Percentiles rank a stretch among this genome's conserved stretches.
phyloP scores from a whole-genome alignment of 805 yeast genomes.

The Limtongozyma cylindracea region DNA sequence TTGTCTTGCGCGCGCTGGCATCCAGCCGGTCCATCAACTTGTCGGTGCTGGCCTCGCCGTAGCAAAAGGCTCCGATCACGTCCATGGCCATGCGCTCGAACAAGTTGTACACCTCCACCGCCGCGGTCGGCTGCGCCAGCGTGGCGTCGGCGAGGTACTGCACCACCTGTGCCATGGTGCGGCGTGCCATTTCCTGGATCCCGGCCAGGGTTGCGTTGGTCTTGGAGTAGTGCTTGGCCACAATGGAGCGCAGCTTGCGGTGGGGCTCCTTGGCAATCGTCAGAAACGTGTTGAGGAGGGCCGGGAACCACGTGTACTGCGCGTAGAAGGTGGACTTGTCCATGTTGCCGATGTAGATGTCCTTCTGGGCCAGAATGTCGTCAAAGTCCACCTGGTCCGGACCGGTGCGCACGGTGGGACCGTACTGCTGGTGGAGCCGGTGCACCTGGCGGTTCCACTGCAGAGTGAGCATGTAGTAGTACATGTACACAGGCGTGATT shows the following conservation, averaged over 20 bases:
- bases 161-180: constrained; percentile 8
- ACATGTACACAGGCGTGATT: constrained; percentile 10
- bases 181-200: constrained; percentile 9
- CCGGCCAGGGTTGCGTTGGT: constrained; percentile 6
- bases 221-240: constrained; percentile 7
- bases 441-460: constrained; percentile 9
- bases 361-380: constrained; percentile 20
- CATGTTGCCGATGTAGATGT: constrained; percentile 28
- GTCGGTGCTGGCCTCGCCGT: constrained; percentile 23
- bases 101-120: constrained; percentile 1
- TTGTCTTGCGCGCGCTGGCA: constrained; percentile 11
- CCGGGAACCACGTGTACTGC: constrained; percentile 32
- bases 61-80: constrained; percentile 31
- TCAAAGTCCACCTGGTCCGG: constrained; percentile 33
- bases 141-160: constrained; percentile 13
- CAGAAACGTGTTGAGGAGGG: constrained; percentile 28
- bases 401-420: constrained; percentile 34
- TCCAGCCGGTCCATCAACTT: constrained; percentile 16
- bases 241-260: constrained; percentile 10
- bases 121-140: background rate
- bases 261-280: constrained; percentile 9
- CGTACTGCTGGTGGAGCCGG: constrained; percentile 24
- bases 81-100: constrained; percentile 57
- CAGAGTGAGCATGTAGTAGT: constrained; percentile 17
- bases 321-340: constrained; percentile 33